These are phyloP conservation scores for Pharus latifolius DNA, from an alignment of 176 grass and related monocot genomes.

Conservation along the genomic window DNA sequence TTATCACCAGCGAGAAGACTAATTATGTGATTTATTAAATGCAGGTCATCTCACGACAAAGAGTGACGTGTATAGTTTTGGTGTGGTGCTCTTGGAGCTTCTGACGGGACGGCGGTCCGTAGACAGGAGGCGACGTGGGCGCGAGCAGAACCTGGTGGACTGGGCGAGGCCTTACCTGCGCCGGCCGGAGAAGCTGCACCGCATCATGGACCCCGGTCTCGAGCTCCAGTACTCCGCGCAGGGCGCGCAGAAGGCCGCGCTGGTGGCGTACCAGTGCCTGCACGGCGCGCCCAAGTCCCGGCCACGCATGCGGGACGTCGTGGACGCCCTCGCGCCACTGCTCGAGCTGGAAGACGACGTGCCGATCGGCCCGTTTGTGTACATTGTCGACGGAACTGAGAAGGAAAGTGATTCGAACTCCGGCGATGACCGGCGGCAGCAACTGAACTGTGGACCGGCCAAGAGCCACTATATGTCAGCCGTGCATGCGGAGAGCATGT, in stretches of 20 bases:
- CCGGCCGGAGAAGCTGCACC: constrained; percentile 53
- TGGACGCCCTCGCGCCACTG: constrained; percentile 65
- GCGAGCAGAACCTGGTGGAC: constrained; percentile 79
- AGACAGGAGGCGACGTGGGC: constrained; percentile 36
- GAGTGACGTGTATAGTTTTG: constrained; percentile 82
- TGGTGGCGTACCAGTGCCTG: constrained; percentile 64
- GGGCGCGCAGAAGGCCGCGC: constrained; percentile 50
- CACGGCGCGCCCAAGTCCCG: constrained; percentile 55
- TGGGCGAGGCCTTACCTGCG: constrained; percentile 78
- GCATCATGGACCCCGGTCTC: constrained; percentile 62
- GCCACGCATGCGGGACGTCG: constrained; percentile 62
- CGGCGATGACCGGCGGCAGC: background rate
- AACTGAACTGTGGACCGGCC: constrained; percentile 16
- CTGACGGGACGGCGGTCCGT: constrained; percentile 61
- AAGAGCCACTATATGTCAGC: constrained; percentile 44
- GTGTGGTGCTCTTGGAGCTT: constrained; percentile 71
- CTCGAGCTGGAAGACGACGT: constrained; percentile 56
- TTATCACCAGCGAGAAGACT: background rate
- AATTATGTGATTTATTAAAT: background rate
- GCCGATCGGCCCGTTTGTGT: constrained; percentile 66
- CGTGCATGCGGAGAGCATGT: constrained; percentile 53
- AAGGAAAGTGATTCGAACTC: too few relatives aligned
- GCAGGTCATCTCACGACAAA: constrained; percentile 73
- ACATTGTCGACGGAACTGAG: constrained; percentile 27
- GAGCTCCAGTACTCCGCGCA: constrained; percentile 50